These are phyloP conservation scores for Arthrocladium fulminans DNA, from an alignment of 2,329 filamentous ascomycete species.

Conservation along the genomic window DNA sequence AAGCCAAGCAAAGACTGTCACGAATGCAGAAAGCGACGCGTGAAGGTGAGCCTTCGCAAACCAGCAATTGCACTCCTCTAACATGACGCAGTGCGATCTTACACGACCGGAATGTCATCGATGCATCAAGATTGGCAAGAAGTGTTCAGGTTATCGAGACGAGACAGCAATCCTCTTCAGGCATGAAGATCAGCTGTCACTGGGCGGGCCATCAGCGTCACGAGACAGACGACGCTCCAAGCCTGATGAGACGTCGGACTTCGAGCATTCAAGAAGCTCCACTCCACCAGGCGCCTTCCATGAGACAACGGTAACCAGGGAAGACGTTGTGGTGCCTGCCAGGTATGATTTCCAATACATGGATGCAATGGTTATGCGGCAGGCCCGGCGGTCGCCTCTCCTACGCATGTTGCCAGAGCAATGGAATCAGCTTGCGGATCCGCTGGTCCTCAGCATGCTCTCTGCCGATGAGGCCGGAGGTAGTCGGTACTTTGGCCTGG, in stretches of 20 bases:
- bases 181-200: conserved; percentile 21
- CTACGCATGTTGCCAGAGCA: conserved; percentile 7
- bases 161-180: conserved; percentile 28
- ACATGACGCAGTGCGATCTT: conserved; percentile 15
- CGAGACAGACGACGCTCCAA: conserved; percentile 1
- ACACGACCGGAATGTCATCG: conserved; percentile 15
- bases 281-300: neutral
- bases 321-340: neutral
- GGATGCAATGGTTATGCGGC: conserved; percentile 8
- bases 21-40: conserved; percentile 15
- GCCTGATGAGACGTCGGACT: neutral
- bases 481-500: neutral
- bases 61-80: conserved; percentile 5
- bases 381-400: conserved; percentile 5
- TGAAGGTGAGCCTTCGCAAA: conserved; percentile 13
- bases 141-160: conserved; percentile 27
- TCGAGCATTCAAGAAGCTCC: neutral
- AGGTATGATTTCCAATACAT: neutral
- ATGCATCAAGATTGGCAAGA: conserved; percentile 23
- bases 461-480: neutral
- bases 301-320: neutral
- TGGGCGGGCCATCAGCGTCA: neutral
- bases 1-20: conserved; percentile 19
- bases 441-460: conserved; percentile 11
- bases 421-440: conserved; percentile 10